These are phyloP conservation scores for Curvularia spicifera DNA, from an alignment of 2,329 filamentous ascomycete genomes.

Conservation along the genomic window DNA sequence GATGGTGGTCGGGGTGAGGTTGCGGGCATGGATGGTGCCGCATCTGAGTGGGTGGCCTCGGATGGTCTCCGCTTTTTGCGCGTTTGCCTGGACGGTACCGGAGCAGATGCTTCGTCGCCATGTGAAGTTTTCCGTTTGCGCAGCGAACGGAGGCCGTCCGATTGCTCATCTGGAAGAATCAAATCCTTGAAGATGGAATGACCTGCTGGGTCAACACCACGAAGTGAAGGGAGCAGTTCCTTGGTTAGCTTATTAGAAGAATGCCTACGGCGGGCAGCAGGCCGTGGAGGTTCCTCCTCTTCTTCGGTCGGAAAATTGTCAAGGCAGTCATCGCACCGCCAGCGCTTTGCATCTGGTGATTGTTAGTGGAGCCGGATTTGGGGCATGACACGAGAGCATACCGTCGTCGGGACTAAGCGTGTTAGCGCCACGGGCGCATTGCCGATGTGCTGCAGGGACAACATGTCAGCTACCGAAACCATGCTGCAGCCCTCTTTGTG, in stretches of 20 bases:
- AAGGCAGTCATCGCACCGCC: conserved; percentile 67
- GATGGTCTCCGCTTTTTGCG: conserved; percentile 53
- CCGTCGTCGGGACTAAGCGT: conserved; percentile 68
- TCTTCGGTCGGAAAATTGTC: conserved; percentile 51
- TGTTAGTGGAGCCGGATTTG: conserved; percentile 26
- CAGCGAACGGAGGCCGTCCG: conserved; percentile 77
- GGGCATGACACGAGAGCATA: conserved; percentile 53
- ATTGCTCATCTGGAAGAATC: conserved; percentile 72
- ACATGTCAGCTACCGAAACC: conserved; percentile 51
- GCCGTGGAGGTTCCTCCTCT: conserved; percentile 48
- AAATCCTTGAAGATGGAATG: conserved; percentile 79
- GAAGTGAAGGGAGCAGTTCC: conserved; percentile 73
- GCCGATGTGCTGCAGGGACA: conserved; percentile 76
- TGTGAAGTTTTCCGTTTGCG: conserved; percentile 86
- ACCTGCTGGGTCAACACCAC: conserved; percentile 65
- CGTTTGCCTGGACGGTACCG: conserved; percentile 46
- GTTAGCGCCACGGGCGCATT: conserved; percentile 79
- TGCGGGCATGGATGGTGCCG: conserved; percentile 34
- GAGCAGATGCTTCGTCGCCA: conserved; percentile 65
- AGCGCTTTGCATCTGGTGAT: conserved; percentile 60
- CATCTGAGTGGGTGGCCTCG: conserved; percentile 43
- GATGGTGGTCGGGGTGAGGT: conserved; percentile 40
- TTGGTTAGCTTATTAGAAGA: conserved; percentile 71
- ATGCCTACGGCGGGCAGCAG: conserved; percentile 57
- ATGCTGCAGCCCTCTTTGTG: conserved; percentile 32